phyloP scores from a whole-genome alignment of 768 basidiomycete genomes.

The Pleurotus giganteus region DNA sequence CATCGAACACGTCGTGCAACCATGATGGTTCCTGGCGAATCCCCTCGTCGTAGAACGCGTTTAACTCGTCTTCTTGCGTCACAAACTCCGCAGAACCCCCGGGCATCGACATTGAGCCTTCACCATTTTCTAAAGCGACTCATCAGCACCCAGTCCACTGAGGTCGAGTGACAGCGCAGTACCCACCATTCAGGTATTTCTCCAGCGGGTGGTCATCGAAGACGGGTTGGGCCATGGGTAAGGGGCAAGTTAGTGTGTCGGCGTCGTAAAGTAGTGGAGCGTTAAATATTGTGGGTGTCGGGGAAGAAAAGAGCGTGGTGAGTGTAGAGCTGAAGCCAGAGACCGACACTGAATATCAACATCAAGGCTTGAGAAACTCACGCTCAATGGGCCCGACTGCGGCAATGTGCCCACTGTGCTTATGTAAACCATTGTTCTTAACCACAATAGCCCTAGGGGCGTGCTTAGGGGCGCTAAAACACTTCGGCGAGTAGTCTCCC shows the following conservation, averaged over 20 bases:
- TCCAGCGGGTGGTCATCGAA: constrained; percentile 78
- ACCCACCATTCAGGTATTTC: constrained; percentile 66
- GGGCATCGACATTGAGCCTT: constrained; percentile 11
- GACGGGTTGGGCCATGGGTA: constrained; percentile 70
- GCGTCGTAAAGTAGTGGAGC: constrained; percentile 4
- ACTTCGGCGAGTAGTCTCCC: no score
- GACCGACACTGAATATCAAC: constrained; percentile 7
- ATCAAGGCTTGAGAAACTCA: not conserved
- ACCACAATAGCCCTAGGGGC: not conserved
- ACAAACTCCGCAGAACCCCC: constrained; percentile 11
- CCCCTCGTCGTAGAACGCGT: constrained; percentile 4
- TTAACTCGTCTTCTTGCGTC: constrained; percentile 2
- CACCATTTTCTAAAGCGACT: constrained; percentile 13
- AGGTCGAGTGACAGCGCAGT: not conserved
- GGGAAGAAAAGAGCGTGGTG: not conserved
- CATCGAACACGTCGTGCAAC: not conserved
- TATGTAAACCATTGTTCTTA: not conserved
- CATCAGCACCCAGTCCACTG: not conserved
- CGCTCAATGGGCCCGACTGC: not conserved
- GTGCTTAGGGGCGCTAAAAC: no score
- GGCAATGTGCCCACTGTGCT: not conserved
- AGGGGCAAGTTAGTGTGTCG: constrained; percentile 16
- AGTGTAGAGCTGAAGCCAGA: not conserved
- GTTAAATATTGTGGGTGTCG: not conserved
- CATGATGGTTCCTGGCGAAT: constrained; percentile 1